These are phyloP conservation scores for Melanopsichium pennsylvanicum DNA, from an alignment of 1,284 basidiomycete species.

Conservation along the genomic window DNA sequence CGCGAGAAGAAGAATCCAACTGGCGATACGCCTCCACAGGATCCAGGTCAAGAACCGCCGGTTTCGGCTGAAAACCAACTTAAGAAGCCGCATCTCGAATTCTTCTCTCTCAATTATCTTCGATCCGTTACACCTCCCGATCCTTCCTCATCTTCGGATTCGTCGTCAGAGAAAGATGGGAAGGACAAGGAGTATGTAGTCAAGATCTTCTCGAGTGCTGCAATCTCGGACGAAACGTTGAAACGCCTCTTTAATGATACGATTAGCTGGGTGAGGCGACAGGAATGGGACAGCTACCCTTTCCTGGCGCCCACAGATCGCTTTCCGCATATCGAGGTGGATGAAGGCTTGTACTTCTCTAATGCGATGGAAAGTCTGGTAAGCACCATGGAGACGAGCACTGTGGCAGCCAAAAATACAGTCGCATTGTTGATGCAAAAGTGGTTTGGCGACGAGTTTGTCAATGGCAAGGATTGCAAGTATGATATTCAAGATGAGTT, in stretches of 20 bases:
- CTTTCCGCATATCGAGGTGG: constrained; percentile 80
- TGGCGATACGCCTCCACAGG: neutral
- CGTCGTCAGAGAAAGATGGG: constrained; percentile 1
- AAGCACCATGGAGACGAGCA: constrained; percentile 87
- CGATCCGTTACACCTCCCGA: constrained; percentile 69
- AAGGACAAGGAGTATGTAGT: constrained; percentile 53
- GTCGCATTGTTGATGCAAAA: constrained; percentile 51
- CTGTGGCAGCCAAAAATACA: constrained; percentile 80
- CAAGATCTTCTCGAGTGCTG: constrained; percentile 78
- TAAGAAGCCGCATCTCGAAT: constrained; percentile 71
- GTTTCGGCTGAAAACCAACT: neutral
- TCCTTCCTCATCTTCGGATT: neutral
- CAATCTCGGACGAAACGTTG: constrained; percentile 76
- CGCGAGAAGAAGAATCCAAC: constrained; percentile 9
- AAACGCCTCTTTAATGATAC: constrained; percentile 49
- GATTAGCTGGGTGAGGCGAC: constrained; percentile 78
- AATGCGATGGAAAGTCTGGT: constrained; percentile 77
- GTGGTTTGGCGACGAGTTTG: constrained; percentile 55
- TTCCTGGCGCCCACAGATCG: constrained; percentile 73
- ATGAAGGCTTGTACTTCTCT: constrained; percentile 82
- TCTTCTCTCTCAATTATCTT: constrained; percentile 89
- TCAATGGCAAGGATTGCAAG: constrained; percentile 50
- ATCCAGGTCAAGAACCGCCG: constrained; percentile 1
- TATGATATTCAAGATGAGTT: constrained; percentile 5
- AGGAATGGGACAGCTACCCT: constrained; percentile 73